phyloP scores from a whole-genome alignment of 2,329 filamentous ascomycete genomes.

The Cladophialophora yegresii region DNA sequence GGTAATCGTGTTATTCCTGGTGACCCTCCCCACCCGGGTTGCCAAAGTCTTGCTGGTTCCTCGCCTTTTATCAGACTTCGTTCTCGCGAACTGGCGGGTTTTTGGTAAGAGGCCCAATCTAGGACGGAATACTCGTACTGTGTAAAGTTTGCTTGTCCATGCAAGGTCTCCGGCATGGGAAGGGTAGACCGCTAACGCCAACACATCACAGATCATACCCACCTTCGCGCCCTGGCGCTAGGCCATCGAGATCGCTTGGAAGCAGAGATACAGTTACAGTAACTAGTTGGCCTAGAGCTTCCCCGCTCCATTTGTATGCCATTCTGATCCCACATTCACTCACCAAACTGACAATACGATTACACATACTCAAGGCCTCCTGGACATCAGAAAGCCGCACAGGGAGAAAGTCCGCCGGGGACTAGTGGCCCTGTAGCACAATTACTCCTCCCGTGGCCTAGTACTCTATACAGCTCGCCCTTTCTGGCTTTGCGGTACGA shows the following conservation, averaged over 20 bases:
- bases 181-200: background rate
- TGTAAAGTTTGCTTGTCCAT: background rate
- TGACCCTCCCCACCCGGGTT: background rate
- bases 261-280: background rate
- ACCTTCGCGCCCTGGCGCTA: conserved; percentile 1
- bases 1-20: background rate
- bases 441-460: background rate
- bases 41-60: conserved; percentile 3
- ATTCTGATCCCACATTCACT: background rate
- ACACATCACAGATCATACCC: conserved; percentile 1
- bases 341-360: background rate
- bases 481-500: conserved; percentile 1
- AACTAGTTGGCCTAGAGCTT: background rate
- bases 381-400: no score
- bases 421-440: conserved; percentile 2
- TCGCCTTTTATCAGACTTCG: conserved; percentile 6
- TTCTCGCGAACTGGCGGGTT: conserved; percentile 10
- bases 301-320: background rate
- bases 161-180: conserved; percentile 4
- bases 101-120: conserved; percentile 1
- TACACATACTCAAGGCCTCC: background rate
- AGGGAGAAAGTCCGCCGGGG: background rate
- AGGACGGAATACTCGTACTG: background rate
- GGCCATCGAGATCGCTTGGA: background rate
- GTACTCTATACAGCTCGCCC: background rate